A percentile compares a stretch with the other conserved stretches of the same genome.
phyloP scores from a whole-genome alignment of 2,329 filamentous ascomycete genomes.

The Corniculantispora saksenae region DNA sequence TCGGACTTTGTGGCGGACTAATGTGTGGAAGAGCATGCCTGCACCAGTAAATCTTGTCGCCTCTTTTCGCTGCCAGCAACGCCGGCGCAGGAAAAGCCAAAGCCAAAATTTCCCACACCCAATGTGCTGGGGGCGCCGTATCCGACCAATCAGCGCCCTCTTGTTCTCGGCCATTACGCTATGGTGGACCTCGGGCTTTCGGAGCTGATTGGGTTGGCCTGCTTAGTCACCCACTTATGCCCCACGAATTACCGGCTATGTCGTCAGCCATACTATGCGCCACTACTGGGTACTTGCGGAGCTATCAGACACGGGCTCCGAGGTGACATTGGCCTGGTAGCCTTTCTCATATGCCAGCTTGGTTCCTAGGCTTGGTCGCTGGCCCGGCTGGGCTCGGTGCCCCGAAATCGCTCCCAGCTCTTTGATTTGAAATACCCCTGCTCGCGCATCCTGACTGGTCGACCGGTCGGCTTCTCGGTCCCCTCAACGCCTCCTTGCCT shows the following conservation, averaged over 20 bases:
- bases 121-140: neutral
- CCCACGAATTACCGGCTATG: slow-evolving; percentile 12
- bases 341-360: neutral
- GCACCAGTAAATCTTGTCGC: slow-evolving; percentile 8
- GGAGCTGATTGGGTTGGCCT: slow-evolving; percentile 14
- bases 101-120: slow-evolving; percentile 8
- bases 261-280: slow-evolving; percentile 9
- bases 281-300: slow-evolving; percentile 1
- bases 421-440: slow-evolving; percentile 18
- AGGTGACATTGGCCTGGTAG: neutral
- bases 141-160: slow-evolving; percentile 32
- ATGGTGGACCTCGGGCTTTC: slow-evolving; percentile 18
- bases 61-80: neutral
- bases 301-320: slow-evolving; percentile 9
- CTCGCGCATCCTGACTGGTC: neutral
- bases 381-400: neutral
- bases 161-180: slow-evolving; percentile 26
- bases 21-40: neutral
- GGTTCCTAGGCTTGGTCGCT: neutral
- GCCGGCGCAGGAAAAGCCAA: slow-evolving; percentile 19
- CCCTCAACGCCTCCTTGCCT: neutral
- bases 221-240: neutral
- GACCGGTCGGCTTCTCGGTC: neutral
- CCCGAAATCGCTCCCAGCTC: slow-evolving; percentile 6
- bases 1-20: slow-evolving; percentile 13